Percentiles rank a stretch among this genome's conserved stretches.
Evolutionary conservation across 2,329 filamentous ascomycete genomes (phyloP).

Genomic region (Periconia digitata): DNA sequence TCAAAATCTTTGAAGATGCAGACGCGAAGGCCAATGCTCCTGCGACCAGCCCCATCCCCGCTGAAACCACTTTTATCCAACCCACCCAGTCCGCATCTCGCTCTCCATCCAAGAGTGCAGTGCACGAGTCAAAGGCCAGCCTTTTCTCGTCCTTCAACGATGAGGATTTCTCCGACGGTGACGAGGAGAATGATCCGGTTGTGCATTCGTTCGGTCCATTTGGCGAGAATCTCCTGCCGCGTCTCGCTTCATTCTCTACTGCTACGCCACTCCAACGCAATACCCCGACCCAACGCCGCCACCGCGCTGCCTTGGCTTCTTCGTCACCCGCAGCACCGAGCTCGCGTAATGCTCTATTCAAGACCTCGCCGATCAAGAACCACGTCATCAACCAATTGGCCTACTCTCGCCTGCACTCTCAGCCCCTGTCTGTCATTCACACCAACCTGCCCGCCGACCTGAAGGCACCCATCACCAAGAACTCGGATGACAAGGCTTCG

Average conservation of each 20-base stretch:
- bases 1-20: conserved; percentile 44
- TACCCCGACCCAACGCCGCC: conserved; percentile 32
- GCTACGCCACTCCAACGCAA: conserved; percentile 57
- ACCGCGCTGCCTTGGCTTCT: conserved; percentile 27
- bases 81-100: conserved; percentile 25
- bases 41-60: conserved; percentile 22
- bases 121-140: conserved; percentile 25
- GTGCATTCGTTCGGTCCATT: conserved; percentile 91
- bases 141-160: conserved; percentile 35
- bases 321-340: conserved; percentile 34
- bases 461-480: conserved; percentile 38
- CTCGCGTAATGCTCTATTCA: conserved; percentile 30
- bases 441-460: conserved; percentile 73
- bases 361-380: conserved; percentile 64
- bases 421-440: conserved; percentile 85
- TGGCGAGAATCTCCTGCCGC: conserved; percentile 79
- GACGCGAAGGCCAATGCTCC: conserved; percentile 30
- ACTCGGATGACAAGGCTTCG: conserved; percentile 20
- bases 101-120: conserved; percentile 19
- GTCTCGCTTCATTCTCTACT: conserved; percentile 75
- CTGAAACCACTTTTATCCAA: conserved; percentile 35
- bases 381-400: conserved; percentile 95
- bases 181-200: conserved; percentile 95
- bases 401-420: conserved; percentile 88
- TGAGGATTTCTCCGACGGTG: conserved; percentile 68